Evolutionary conservation across 2,329 filamentous ascomycete species (phyloP).

Genomic region (Xenosphaeropsis pyriputrescens): DNA sequence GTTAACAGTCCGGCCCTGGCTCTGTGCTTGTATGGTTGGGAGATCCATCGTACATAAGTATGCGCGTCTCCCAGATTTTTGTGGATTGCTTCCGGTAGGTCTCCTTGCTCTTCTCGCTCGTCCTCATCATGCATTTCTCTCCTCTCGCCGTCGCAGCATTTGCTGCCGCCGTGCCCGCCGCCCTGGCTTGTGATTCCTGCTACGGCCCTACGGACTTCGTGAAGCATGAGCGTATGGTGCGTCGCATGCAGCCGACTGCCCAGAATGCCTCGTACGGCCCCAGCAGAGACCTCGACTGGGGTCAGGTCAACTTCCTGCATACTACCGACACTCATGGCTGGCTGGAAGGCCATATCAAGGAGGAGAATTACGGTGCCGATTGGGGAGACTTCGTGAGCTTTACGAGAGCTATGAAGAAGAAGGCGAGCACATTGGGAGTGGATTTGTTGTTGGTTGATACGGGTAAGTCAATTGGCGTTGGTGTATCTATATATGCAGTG

Average conservation of each 20-base stretch:
- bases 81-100: no score
- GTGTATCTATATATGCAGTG: background rate
- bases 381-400: conserved; percentile 98
- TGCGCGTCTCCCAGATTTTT: no score
- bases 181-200: conserved; percentile 25
- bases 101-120: no score
- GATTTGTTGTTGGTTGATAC: conserved; percentile 83
- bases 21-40: no score
- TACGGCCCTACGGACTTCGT: conserved; percentile 25
- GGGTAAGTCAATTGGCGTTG: conserved; percentile 25
- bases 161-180: conserved; percentile 1
- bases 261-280: conserved; percentile 26
- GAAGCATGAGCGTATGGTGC: conserved; percentile 30
- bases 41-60: no score
- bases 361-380: conserved; percentile 85
- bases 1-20: no score
- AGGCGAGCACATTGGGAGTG: conserved; percentile 60
- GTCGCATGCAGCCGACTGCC: conserved; percentile 32
- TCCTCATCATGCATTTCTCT: no score
- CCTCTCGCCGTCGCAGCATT: background rate
- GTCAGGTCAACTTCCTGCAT: conserved; percentile 14
- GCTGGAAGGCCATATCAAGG: conserved; percentile 82
- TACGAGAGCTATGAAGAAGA: conserved; percentile 61
- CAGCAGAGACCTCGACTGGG: conserved; percentile 16
- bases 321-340: conserved; percentile 41